phyloP scores from a whole-genome alignment of 805 yeast genomes.

The Saccharomycopsis sp. region DNA sequence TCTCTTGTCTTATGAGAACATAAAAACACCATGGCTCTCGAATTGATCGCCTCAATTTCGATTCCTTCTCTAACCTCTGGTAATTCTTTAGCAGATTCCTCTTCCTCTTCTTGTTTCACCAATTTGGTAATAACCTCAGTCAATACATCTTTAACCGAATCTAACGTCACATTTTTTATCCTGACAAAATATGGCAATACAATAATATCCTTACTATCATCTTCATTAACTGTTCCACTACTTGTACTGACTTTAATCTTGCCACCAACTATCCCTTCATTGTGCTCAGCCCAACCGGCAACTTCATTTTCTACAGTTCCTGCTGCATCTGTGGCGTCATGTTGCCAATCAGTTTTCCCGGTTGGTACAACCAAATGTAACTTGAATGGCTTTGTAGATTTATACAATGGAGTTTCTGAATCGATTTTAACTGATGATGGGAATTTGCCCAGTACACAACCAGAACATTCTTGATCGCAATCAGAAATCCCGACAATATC shows the following conservation, averaged over 20 bases:
- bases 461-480: constrained; percentile 47
- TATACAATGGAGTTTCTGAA: constrained; percentile 46
- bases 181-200: constrained; percentile 71
- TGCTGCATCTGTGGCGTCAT: constrained; percentile 51
- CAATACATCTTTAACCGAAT: constrained; percentile 39
- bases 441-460: constrained; percentile 46
- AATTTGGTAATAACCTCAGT: constrained; percentile 38
- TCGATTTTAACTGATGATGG: constrained; percentile 46
- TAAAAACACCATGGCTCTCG: constrained; percentile 51
- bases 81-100: constrained; percentile 22
- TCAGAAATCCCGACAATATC: constrained; percentile 38
- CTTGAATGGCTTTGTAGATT: constrained; percentile 61
- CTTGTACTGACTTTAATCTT: constrained; percentile 46
- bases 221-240: constrained; percentile 46
- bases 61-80: constrained; percentile 28
- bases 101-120: constrained; percentile 26
- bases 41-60: constrained; percentile 33
- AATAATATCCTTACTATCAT: constrained; percentile 47
- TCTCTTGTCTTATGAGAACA: constrained; percentile 92
- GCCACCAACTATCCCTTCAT: constrained; percentile 27
- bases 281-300: constrained; percentile 31
- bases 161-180: constrained; percentile 44
- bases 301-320: constrained; percentile 42
- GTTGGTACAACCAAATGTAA: constrained; percentile 78
- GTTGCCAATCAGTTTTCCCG: constrained; percentile 79